Evolutionary conservation across 495 filamentous ascomycete species (phyloP), one percentile per base, ranked within the genome.

Genomic region (Hamigera avellanea): DNA sequence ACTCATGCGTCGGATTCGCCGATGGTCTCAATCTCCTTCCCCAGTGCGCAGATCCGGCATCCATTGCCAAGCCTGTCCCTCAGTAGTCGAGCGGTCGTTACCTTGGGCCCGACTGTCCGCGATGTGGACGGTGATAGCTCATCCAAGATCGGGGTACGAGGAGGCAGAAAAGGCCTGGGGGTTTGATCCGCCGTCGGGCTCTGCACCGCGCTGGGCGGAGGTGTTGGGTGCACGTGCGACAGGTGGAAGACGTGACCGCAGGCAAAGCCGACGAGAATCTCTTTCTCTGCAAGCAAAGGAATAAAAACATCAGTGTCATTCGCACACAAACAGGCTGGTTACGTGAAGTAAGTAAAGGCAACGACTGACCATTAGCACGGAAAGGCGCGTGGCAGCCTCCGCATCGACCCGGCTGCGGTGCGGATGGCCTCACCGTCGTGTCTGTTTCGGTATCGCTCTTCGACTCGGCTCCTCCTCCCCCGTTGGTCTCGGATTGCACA

Each of bases 181-280:
- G 54, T 62, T 8, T 51, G 52, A 26, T 50, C 45, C n/a, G 42
- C 48, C 1, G 43, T 39, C 2, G 16, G 39, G 15, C 28, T 42
- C 31, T 48, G 30, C 2, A 61, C 62, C 59, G 55, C 1, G 64
- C 59, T 5, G 59, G 45, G 8, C 64, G 59, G 36, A n/a, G n/a
- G n/a, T n/a, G n/a, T n/a, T n/a, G 74, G 32, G 30, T 67, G 70
- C 10, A 98, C 59, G 49, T 93, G 91, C 7, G 76, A 69, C 6
- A 95, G 66, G 45, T 98, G 91, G 59, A 88, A 98, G 19, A 88
- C 72, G 49, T 98, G 88, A 1, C 83, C 80, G 55, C 91, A 98
- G 4, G 83, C 82, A 44, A 95, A 98, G 19, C 83, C 87, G 6
- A 96, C 72, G 7, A 98, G 74, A 6, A 84, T 83, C 43, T 89